Evolutionary conservation across 2,329 filamentous ascomycete genomes (phyloP), one percentile per base, ranked within the genome.

Genomic region (Oidium heveae): DNA sequence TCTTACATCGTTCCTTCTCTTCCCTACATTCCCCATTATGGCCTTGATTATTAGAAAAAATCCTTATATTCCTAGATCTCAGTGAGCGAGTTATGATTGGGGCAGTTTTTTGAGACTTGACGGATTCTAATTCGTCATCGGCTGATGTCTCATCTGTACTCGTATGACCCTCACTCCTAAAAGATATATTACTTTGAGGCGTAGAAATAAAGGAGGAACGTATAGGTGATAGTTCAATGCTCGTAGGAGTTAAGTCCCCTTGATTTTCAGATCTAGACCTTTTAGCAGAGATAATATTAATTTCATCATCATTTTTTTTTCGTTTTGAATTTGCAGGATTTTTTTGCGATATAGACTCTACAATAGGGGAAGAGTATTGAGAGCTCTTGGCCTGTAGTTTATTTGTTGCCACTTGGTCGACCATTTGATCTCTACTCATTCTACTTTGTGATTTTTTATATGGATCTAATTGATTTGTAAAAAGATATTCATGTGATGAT

Each of bases 71-170:
- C 13, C 43, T 46, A 22, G 18, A 13, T 24, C 18, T 46, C n/a
- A 46, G 16, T 22, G 43, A 46, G 15, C 43, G 20, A 22, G 43
- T n/a, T 20, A 18, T 22, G 1, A 18, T 46, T 18, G 22, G 43
- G 13, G 16, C 43, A 22, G 13, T 8, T 46, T 22, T 22, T 10
- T 15, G 22, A 46, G 12, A 7, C 22, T 6, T 20, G 12, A 22
- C 22, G 13, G 16, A 2, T 13, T 12, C 16, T 7, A 61, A 61
- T 32, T 66, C 64, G 37, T 65, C 63, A 51, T 65, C 63, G 16
- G 63, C 62, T 36, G 64, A 65, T 22, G 64, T 66, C 20, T 61
- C 64, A 57, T 66, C 64, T 3, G 63, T 65, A 24, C 57, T 57
- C 9, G 55, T 60, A 32, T 61, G 59, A 5, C 55, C 58, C 18